Evolutionary conservation across 177 flowering plant genomes (phyloP).

Genomic region (Vitis hybrid): DNA sequence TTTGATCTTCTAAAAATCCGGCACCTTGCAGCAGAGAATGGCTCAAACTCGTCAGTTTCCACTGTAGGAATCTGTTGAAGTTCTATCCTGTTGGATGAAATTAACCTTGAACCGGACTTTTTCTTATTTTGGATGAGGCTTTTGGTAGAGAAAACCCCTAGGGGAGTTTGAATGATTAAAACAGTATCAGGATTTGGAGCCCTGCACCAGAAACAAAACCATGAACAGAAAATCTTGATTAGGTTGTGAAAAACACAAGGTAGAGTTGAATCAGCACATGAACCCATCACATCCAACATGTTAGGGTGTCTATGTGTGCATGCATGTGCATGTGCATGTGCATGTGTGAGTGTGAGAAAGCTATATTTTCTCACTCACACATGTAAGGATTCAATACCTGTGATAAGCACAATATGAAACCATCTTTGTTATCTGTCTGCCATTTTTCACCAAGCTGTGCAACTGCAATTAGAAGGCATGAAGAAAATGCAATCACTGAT

Average conservation of each 20-base stretch:
- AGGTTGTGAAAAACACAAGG: not conserved
- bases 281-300: too few relatives aligned
- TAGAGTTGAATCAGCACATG: not conserved
- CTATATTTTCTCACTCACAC: too few relatives aligned
- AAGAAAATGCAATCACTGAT: conserved; percentile 7
- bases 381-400: conserved; percentile 33
- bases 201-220: conserved; percentile 33
- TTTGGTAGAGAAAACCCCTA: conserved; percentile 70
- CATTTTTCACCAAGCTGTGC: conserved; percentile 66
- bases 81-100: conserved; percentile 50
- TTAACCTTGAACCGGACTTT: conserved; percentile 61
- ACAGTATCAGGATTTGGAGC: conserved; percentile 75
- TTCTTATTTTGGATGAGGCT: conserved; percentile 58
- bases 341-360: too few relatives aligned
- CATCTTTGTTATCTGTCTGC: conserved; percentile 65
- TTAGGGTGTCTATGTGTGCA: too few relatives aligned
- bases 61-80: conserved; percentile 33
- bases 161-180: conserved; percentile 64
- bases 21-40: conserved; percentile 85
- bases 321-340: too few relatives aligned
- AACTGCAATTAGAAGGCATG: conserved; percentile 40
- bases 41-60: conserved; percentile 49
- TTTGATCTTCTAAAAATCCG: conserved; percentile 50
- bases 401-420: conserved; percentile 75
- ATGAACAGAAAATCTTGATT: not conserved